phyloP scores from a whole-genome alignment of 345 rosid species.

The Brassica incana region DNA sequence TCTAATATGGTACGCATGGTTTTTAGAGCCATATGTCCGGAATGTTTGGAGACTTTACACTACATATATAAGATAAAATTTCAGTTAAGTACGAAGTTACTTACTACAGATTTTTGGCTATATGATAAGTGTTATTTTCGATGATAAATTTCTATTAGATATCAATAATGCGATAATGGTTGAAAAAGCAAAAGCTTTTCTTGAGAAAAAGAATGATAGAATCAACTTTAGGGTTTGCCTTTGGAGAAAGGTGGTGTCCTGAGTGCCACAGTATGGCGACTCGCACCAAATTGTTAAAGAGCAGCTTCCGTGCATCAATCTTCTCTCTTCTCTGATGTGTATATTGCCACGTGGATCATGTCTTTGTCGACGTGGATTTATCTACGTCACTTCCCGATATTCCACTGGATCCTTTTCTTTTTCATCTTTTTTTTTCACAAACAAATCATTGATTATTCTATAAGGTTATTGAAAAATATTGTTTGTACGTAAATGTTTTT shows the following conservation, averaged over 20 bases:
- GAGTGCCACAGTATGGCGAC: conserved; percentile 29
- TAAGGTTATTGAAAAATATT: neutral
- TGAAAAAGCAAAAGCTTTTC: conserved; percentile 7
- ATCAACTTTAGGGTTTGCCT: conserved; percentile 31
- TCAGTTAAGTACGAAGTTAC: neutral
- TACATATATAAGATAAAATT: neutral
- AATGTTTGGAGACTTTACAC: neutral
- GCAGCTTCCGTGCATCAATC: conserved; percentile 21
- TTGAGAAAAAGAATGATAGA: conserved; percentile 21
- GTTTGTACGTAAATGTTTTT: neutral
- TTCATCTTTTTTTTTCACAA: neutral
- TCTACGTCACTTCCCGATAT: neutral
- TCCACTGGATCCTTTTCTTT: neutral
- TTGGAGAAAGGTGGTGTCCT: conserved; percentile 21
- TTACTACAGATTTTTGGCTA: neutral
- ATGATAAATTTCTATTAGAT: neutral
- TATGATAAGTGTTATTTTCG: neutral
- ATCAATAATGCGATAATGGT: conserved; percentile 12
- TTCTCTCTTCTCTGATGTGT: neutral
- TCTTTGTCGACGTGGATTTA: conserved; percentile 10
- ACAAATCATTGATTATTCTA: neutral
- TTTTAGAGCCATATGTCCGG: neutral
- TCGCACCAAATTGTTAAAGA: conserved; percentile 13
- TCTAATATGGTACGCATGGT: neutral
- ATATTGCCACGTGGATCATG: conserved; percentile 10